Evolutionary conservation across 2,329 filamentous ascomycete species (phyloP).

Genomic region (Tolypocladium guangdongense): DNA sequence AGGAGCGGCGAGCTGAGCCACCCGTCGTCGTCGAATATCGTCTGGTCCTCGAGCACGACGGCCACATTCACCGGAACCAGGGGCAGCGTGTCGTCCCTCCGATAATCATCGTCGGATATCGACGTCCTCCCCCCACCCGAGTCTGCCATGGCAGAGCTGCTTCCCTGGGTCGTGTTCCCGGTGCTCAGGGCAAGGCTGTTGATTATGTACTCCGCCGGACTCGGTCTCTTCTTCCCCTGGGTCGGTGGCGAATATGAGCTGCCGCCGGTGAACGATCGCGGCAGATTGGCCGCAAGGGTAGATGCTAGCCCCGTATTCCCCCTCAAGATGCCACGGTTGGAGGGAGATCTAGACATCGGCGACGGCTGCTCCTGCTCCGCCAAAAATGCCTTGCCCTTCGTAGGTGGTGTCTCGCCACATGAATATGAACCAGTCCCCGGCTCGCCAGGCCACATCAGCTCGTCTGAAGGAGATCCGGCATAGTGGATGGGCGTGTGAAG

Average conservation of each 20-base stretch:
- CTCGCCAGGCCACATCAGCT: constrained; percentile 40
- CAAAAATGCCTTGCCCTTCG: constrained; percentile 33
- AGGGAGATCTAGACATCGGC: constrained; percentile 49
- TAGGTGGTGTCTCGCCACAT: constrained; percentile 50
- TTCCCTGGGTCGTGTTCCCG: constrained; percentile 38
- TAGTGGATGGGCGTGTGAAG: constrained; percentile 43
- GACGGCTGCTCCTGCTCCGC: constrained; percentile 36
- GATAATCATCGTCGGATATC: constrained; percentile 41
- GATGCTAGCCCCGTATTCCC: constrained; percentile 45
- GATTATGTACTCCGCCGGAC: constrained; percentile 50
- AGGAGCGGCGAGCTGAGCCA: constrained; percentile 51
- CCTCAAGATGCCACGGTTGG: constrained; percentile 39
- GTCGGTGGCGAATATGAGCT: constrained; percentile 33
- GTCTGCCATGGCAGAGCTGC: constrained; percentile 33
- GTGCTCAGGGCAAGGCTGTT: constrained; percentile 39
- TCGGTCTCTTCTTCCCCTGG: constrained; percentile 41
- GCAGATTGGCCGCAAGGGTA: constrained; percentile 44
- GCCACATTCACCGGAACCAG: constrained; percentile 40
- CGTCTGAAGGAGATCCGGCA: constrained; percentile 47
- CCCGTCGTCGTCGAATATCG: constrained; percentile 58
- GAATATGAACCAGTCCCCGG: constrained; percentile 48
- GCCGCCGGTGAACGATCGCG: constrained; percentile 29
- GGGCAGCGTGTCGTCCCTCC: constrained; percentile 32
- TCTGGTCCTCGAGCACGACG: constrained; percentile 48
- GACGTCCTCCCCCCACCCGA: constrained; percentile 38